Percentiles rank a stretch among this genome's conserved stretches.
phyloP scores from a whole-genome alignment of 179 eudicot genomes.

The Actinidia arguta region DNA sequence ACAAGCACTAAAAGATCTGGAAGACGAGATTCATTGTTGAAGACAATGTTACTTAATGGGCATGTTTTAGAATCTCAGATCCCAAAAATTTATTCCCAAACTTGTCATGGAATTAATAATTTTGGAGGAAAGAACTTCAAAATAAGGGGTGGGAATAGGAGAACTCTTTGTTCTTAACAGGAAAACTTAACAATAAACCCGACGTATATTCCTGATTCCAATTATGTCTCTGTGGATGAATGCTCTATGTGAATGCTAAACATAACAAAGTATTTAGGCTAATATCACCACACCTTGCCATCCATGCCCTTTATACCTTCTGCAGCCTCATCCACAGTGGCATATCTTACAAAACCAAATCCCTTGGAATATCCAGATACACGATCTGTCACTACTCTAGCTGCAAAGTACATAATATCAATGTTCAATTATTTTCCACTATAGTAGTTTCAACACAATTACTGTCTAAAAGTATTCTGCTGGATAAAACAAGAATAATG shows the following conservation, averaged over 20 bases:
- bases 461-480: not conserved
- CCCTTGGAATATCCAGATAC: constrained; percentile 82
- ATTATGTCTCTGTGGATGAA: not conserved
- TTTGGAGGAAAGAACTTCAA: not conserved
- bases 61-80: not conserved
- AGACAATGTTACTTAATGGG: not conserved
- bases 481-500: not conserved
- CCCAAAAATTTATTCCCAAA: not conserved
- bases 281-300: constrained; percentile 59
- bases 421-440: constrained; percentile 3
- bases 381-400: constrained; percentile 91
- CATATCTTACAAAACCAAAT: constrained; percentile 80
- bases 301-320: constrained; percentile 83
- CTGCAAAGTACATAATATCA: constrained; percentile 44
- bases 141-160: too few relatives aligned
- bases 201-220: not conserved
- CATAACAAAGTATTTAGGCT: not conserved
- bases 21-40: not conserved
- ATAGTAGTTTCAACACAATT: not conserved
- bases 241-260: not conserved
- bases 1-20: not conserved
- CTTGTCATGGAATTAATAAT: too few relatives aligned
- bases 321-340: constrained; percentile 68
- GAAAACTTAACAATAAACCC: not conserved
- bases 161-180: not conserved